These are phyloP conservation scores for Reutealis trisperma DNA, from an alignment of 345 rosid genomes.

Conservation along the genomic window DNA sequence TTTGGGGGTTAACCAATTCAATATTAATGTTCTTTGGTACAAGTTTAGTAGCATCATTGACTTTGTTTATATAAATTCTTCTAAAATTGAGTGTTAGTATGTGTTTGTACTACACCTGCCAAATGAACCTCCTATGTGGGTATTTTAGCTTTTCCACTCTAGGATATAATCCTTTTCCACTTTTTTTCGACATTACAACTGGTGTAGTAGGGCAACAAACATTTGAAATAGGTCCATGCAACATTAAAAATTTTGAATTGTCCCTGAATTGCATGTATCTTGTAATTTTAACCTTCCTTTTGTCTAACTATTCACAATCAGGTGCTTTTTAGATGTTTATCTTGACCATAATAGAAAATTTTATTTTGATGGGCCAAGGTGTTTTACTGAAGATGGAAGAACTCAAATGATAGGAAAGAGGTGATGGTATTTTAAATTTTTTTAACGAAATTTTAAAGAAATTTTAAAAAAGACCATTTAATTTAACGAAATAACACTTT, in stretches of 20 bases:
- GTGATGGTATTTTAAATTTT: too few relatives aligned
- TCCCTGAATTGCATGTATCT: neutral
- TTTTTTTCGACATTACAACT: neutral
- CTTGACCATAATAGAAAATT: conserved; percentile 5
- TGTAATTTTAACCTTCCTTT: neutral
- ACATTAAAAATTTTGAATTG: neutral
- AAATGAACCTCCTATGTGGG: neutral
- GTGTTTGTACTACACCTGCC: neutral
- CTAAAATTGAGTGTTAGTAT: too few relatives aligned
- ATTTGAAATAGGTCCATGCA: neutral
- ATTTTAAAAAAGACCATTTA: too few relatives aligned
- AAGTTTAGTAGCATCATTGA: neutral
- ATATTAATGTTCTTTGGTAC: neutral
- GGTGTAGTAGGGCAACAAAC: neutral
- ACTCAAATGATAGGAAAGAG: too few relatives aligned
- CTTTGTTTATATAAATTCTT: neutral
- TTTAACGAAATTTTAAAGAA: too few relatives aligned
- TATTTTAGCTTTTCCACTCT: neutral
- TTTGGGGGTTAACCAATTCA: neutral
- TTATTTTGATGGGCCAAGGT: conserved; percentile 40
- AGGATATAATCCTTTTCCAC: neutral
- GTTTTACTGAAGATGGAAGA: too few relatives aligned
- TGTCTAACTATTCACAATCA: neutral
- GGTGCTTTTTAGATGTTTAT: neutral
- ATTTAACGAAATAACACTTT: too few relatives aligned